Evolutionary conservation across 805 yeast species (phyloP).

Genomic region (Candida multigemmis): DNA sequence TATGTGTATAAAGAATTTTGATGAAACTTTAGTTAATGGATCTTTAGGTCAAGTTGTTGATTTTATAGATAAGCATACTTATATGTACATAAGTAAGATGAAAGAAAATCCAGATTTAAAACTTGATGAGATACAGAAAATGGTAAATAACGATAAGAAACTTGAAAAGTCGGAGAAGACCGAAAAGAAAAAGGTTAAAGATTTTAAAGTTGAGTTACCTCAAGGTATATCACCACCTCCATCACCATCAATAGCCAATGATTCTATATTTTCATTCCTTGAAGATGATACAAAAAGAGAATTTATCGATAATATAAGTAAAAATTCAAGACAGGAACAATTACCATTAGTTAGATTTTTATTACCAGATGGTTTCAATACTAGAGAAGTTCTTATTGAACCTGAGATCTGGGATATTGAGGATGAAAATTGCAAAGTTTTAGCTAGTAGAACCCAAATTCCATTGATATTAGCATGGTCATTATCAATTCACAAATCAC

Average conservation of each 20-base stretch:
- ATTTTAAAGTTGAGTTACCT: conserved; percentile 8
- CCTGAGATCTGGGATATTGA: conserved; percentile 79
- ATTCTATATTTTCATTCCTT: conserved; percentile 42
- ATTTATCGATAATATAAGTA: conserved; percentile 32
- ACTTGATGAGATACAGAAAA: conserved; percentile 10
- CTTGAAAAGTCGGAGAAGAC: conserved; percentile 7
- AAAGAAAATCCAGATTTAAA: conserved; percentile 10
- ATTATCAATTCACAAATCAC: conserved; percentile 89
- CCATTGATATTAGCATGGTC: conserved; percentile 97
- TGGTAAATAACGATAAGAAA: conserved; percentile 3
- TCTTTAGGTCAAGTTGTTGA: conserved; percentile 63
- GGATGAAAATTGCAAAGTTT: conserved; percentile 57
- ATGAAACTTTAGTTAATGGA: conserved; percentile 67
- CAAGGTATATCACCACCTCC: conserved; percentile 4
- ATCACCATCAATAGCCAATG: conserved; percentile 23
- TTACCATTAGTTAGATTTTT: conserved; percentile 73
- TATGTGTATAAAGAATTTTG: conserved; percentile 73
- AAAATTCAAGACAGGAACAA: conserved; percentile 38
- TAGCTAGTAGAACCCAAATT: conserved; percentile 70
- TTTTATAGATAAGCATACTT: conserved; percentile 36
- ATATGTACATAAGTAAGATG: conserved; percentile 14
- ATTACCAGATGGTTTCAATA: conserved; percentile 54
- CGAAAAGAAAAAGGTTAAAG: conserved; percentile 9
- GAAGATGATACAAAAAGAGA: conserved; percentile 36
- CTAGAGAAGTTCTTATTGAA: conserved; percentile 68